Conservation (phyloP, 1,139 yeast genomes). For the Hansenula sp. region DNA sequence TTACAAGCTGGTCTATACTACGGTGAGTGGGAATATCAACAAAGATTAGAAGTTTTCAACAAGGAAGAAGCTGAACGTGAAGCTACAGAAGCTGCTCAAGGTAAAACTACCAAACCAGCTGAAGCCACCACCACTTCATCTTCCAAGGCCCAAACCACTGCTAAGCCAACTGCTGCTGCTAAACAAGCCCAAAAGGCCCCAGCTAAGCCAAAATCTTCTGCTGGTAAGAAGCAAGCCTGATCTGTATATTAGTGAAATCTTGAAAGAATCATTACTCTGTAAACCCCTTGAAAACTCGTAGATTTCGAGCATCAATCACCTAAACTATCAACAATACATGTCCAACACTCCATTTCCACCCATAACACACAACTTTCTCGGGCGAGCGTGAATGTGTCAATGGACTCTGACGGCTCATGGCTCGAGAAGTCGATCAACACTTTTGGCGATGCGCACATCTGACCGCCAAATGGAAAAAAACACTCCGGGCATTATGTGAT, state of each 20-base stretch:
- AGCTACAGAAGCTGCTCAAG: slow-evolving; percentile 5
- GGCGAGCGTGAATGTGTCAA: no score
- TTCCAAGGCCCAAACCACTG: slow-evolving; percentile 1
- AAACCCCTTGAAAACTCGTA: no score
- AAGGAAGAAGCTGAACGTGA: slow-evolving; percentile 35
- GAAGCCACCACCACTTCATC: slow-evolving; percentile 4
- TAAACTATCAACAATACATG: no score
- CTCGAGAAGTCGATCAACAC: no score
- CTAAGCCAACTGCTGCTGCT: not conserved
- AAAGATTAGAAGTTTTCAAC: slow-evolving; percentile 49
- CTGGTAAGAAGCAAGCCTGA: slow-evolving; percentile 1
- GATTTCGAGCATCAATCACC: no score
- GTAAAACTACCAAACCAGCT: not conserved
- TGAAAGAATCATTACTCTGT: no score
- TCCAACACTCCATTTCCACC: no score
- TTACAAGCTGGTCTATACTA: slow-evolving; percentile 89
- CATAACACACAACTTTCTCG: no score
- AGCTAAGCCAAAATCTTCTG: slow-evolving; percentile 1
- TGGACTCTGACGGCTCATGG: no score
- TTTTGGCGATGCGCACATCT: no score
- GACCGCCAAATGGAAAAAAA: no score
- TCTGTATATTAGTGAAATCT: not conserved
- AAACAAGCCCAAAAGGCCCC: not conserved
- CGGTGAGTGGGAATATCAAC: slow-evolving; percentile 72
- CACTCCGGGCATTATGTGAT: no score